Percentiles rank a stretch among this genome's conserved stretches.
phyloP scores from a whole-genome alignment of 257 asterid species.

The Plectranthus barbatus region DNA sequence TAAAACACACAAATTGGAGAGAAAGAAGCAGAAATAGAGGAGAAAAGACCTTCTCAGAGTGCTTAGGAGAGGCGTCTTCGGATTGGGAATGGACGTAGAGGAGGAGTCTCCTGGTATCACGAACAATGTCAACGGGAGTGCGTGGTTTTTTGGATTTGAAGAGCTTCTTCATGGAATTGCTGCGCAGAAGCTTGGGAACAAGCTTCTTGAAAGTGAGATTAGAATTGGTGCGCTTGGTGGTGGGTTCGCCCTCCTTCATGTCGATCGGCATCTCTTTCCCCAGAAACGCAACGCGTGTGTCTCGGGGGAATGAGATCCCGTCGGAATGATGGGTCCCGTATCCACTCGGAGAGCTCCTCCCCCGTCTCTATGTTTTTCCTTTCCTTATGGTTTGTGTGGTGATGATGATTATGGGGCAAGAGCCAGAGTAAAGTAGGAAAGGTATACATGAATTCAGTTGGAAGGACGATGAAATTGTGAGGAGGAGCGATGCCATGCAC shows the following conservation, averaged over 20 bases:
- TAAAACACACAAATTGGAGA: neutral
- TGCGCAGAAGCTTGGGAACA: slow-evolving; percentile 41
- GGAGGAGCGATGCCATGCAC: slow-evolving; percentile 20
- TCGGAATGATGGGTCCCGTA: slow-evolving; percentile 10
- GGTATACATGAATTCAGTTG: neutral
- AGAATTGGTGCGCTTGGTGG: slow-evolving; percentile 18
- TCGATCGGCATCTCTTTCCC: slow-evolving; percentile 39
- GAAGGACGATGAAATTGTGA: slow-evolving; percentile 10
- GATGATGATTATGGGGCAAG: neutral
- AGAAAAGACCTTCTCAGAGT: slow-evolving; percentile 23
- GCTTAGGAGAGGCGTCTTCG: slow-evolving; percentile 24
- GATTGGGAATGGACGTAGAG: slow-evolving; percentile 25
- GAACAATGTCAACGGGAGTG: slow-evolving; percentile 48
- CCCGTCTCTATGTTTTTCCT: neutral
- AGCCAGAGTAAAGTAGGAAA: slow-evolving; percentile 7
- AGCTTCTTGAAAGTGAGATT: slow-evolving; percentile 38
- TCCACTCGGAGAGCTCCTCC: neutral
- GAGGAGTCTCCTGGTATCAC: slow-evolving; percentile 34
- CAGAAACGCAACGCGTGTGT: neutral
- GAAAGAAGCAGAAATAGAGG: neutral
- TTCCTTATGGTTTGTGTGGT: neutral
- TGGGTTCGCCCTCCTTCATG: slow-evolving; percentile 20
- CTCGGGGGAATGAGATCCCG: slow-evolving; percentile 35
- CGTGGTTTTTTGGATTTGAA: slow-evolving; percentile 53
- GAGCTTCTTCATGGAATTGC: slow-evolving; percentile 36